Conservation (phyloP, 352 stramenopile species). For the Phytophthora hibernalis region DNA sequence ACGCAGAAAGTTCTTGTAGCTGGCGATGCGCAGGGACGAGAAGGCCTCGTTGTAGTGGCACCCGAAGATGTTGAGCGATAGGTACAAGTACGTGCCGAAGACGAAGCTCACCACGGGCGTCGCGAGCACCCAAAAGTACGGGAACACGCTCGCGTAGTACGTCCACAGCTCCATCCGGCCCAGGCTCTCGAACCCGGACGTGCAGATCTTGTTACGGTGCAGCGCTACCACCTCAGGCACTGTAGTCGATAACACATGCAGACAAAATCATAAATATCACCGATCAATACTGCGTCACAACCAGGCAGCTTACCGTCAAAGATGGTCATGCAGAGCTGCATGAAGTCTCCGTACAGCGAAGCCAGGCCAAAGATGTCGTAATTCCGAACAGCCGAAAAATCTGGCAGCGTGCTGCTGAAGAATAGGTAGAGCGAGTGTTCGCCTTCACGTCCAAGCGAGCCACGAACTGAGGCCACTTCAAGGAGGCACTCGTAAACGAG, state of each 20-base stretch:
- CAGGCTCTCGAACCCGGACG: slow-evolving; percentile 61
- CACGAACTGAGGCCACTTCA: slow-evolving; percentile 71
- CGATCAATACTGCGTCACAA: background rate
- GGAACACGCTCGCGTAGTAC: slow-evolving; percentile 87
- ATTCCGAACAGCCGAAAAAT: slow-evolving; percentile 65
- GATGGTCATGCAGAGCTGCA: slow-evolving; percentile 84
- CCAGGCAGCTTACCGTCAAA: slow-evolving; percentile 67
- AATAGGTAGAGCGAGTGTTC: slow-evolving; percentile 80
- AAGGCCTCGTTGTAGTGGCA: slow-evolving; percentile 93
- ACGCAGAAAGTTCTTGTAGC: slow-evolving; percentile 92
- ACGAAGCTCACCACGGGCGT: slow-evolving; percentile 83
- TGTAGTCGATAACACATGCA: slow-evolving; percentile 18
- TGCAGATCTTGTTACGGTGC: slow-evolving; percentile 85
- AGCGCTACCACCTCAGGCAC: slow-evolving; percentile 86
- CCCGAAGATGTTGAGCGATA: slow-evolving; percentile 85
- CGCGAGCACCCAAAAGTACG: slow-evolving; percentile 90
- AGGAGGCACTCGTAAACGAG: slow-evolving; percentile 85
- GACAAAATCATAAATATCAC: background rate
- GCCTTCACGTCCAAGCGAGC: slow-evolving; percentile 67
- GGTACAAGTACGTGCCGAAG: slow-evolving; percentile 87
- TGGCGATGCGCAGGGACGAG: slow-evolving; percentile 85
- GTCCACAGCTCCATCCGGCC: slow-evolving; percentile 77
- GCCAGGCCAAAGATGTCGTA: slow-evolving; percentile 75
- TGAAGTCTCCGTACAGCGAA: slow-evolving; percentile 70
- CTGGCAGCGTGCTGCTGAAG: slow-evolving; percentile 79